Percentiles rank a stretch among this genome's conserved stretches.
phyloP scores from a whole-genome alignment of 176 grass and related monocot genomes.

The Miscanthus lutarioriparius region DNA sequence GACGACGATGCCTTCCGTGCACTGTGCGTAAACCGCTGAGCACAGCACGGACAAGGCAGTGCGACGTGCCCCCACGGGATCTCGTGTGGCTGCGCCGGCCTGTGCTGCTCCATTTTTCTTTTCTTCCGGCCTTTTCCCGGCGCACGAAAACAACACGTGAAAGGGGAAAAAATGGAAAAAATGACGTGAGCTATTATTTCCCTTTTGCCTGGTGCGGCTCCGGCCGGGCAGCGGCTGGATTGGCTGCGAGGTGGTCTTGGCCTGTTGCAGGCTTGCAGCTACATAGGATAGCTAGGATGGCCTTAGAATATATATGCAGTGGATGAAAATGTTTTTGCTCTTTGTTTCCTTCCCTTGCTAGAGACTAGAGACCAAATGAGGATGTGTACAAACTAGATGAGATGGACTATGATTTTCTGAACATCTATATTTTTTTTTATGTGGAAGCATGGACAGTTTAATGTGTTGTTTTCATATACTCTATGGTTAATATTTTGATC shows the following conservation, averaged over 20 bases:
- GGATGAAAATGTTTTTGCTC: background rate
- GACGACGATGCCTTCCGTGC: constrained; percentile 46
- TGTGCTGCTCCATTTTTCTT: background rate
- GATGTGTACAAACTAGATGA: background rate
- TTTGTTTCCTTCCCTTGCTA: background rate
- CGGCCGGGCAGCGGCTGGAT: background rate
- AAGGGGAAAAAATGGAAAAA: too few species aligned
- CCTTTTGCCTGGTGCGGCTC: background rate
- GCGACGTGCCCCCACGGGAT: background rate
- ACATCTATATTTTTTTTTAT: too few species aligned
- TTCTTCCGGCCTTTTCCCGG: background rate
- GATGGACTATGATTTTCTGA: too few species aligned
- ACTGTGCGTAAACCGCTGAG: background rate
- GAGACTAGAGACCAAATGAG: background rate
- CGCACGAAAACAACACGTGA: too few species aligned
- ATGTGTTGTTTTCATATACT: too few species aligned
- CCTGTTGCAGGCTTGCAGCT: background rate
- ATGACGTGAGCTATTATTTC: background rate
- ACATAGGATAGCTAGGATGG: background rate
- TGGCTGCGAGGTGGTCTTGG: background rate
- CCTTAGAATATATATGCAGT: background rate
- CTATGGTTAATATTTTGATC: background rate
- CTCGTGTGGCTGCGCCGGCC: background rate
- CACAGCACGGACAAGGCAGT: background rate
- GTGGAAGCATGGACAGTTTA: too few species aligned